phyloP scores from a whole-genome alignment of 495 filamentous ascomycete species.

The Aspergillus panamensis region DNA sequence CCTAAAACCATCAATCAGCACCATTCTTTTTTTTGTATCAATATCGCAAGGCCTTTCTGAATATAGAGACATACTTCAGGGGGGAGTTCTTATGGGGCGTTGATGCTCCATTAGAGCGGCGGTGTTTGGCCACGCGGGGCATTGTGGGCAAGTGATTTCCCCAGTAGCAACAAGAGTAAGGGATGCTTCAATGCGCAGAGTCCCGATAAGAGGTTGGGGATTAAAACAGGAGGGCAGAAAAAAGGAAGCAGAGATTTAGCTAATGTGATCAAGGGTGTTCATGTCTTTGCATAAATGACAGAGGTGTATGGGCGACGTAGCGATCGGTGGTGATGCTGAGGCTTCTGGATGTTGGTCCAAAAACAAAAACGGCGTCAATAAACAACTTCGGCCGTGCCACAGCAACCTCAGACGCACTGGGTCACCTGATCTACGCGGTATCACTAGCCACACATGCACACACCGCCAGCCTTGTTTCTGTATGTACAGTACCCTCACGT shows the following conservation, averaged over 20 bases:
- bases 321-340: neutral
- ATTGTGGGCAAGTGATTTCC: constrained; percentile 47
- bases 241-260: constrained; percentile 1
- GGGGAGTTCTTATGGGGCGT: constrained; percentile 63
- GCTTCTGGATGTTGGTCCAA: neutral
- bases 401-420: constrained; percentile 7
- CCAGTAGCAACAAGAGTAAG: constrained; percentile 20
- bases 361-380: constrained; percentile 11
- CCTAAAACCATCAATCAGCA: constrained; percentile 28
- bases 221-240: neutral
- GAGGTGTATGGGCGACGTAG: neutral
- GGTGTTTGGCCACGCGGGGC: constrained; percentile 63
- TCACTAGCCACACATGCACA: constrained; percentile 6
- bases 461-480: neutral
- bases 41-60: neutral
- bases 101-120: constrained; percentile 49
- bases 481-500: neutral
- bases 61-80: constrained; percentile 54
- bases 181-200: constrained; percentile 1
- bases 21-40: neutral
- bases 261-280: neutral
- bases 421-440: constrained; percentile 4
- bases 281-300: constrained; percentile 4
- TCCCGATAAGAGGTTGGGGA: neutral
- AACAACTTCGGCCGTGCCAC: constrained; percentile 17